Base-by-base conservation (phyloP, 495 filamentous ascomycete genomes). In the Neurospora sp. region DNA sequence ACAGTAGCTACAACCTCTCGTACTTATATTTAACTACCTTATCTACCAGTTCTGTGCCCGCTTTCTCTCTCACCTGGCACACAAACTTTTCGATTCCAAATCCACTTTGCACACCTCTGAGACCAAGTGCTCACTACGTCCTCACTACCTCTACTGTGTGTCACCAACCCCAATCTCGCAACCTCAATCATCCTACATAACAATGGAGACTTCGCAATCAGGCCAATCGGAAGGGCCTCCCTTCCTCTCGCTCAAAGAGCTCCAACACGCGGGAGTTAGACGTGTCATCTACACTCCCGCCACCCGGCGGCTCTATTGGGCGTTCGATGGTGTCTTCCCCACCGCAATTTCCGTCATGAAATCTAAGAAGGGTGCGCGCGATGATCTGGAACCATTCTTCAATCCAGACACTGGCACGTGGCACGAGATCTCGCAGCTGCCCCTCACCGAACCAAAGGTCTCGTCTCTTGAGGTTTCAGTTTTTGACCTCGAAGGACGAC, bases 401-500 rank as follows among this genome's bases (percentile, higher is more conserved):
- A 8, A 40, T 14, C 38, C 31, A 61, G 53, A 44, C 38, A 40
- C 69, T 16, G 74, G 74, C 70, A 72, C 42, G 22, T 78, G 76
- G 76, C 77, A 78, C 40, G 59, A 72, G n/a, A 71, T 77, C 48
- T 42, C 77, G 35, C 70, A 75, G 40, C 44, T 70, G 68, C 73
- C 75, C 7, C n/a, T 78, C 1, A 72, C 75, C 39, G 75, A 78
- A 42, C 77, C 75, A 53, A 78, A 75, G 40, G 12, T 75, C 68
- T 78, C 77, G 40, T 78, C 77, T 75, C 35, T 78, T 35, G 69
- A 53, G 38, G 75, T 41, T 42, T 59, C 41, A 38, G 35, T 75
- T 7, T 40, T 68, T 45, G 70, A 77, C 18, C 68, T 77, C 22
- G 37, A 73, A 9, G n/a, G 22, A 22, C 22, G 1, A 22, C 22